Evolutionary conservation across 2,329 filamentous ascomycete genomes (phyloP), one percentile per base, ranked within the genome.

Genomic region (Nemania bipapillata): DNA sequence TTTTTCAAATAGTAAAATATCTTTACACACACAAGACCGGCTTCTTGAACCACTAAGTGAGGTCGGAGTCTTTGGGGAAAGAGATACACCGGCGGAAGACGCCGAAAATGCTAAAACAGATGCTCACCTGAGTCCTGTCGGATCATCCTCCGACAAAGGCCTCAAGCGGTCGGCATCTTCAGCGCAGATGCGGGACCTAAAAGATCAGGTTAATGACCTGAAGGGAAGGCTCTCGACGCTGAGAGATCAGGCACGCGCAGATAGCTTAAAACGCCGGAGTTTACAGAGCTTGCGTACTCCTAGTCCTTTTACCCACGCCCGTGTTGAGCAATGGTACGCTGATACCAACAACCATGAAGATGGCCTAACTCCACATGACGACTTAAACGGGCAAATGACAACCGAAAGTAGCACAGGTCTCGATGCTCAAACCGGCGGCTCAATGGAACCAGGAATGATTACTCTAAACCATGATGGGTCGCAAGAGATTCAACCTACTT

Each of bases 191-290:
- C 89, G 90, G 8, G 87, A 87, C 59, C 83, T 97, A 50, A 92
- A 93, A 68, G 91, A 93, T 72, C 93, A 97, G 78, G 92, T 97
- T 87, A 90, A 91, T 64, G 93, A 92, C 61, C 84, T 97, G 54
- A 94, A 94, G 77, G 92, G 92, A 68, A 93, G 93, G 75, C 94
- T 97, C 40, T 94, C 93, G 1, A 91, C 85, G 17, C 80, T 97
- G 49, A 91, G 92, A 74, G 89, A 94, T 70, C 90, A 93, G 74
- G 91, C 92, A 0, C 88, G 91, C 22, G 92, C 91, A 66, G 94
- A 97, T 74, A 93, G 87, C 73, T 80, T 96, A 74, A 90, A 92
- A 75, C 87, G 94, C 58, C 87, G 90, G 63, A 97, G 92, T 78
- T 79, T 94, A 60, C 90, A 93, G 73, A 94, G 87, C 75, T 80